Conservation (phyloP, 2,329 filamentous ascomycete species). For the Clarireedia hainanense region DNA sequence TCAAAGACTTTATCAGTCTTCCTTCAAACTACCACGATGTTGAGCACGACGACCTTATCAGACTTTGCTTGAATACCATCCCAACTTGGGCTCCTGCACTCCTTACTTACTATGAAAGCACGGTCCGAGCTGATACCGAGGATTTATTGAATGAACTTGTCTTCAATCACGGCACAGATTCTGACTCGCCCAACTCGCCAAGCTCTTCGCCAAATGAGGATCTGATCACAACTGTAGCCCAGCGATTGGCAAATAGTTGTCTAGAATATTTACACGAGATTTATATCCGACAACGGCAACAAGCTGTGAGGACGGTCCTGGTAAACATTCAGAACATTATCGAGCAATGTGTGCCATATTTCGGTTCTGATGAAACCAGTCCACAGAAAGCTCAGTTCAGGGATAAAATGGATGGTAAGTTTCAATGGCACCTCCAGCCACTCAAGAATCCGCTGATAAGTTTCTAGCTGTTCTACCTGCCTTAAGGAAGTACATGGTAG, state of each 20-base stretch:
- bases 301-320: conserved; percentile 23
- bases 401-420: conserved; percentile 19
- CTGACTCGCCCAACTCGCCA: conserved; percentile 10
- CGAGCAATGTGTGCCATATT: conserved; percentile 20
- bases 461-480: conserved; percentile 22
- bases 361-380: conserved; percentile 19
- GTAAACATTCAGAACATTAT: conserved; percentile 22
- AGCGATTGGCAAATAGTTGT: conserved; percentile 23
- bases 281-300: conserved; percentile 22
- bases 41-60: conserved; percentile 31
- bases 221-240: conserved; percentile 10
- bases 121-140: conserved; percentile 36
- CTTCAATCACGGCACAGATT: conserved; percentile 13
- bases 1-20: conserved; percentile 21
- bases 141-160: conserved; percentile 21
- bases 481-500: conserved; percentile 27
- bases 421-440: not conserved
- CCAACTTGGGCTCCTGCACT: conserved; percentile 43
- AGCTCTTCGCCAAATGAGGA: conserved; percentile 1
- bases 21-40: conserved; percentile 23
- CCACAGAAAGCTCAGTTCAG: conserved; percentile 8
- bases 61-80: conserved; percentile 33
- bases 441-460: conserved; percentile 9
- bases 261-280: conserved; percentile 26
- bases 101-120: conserved; percentile 40